These are phyloP conservation scores for Trematosphaeria pertusa DNA, from an alignment of 2,329 filamentous ascomycete species.

Conservation along the genomic window DNA sequence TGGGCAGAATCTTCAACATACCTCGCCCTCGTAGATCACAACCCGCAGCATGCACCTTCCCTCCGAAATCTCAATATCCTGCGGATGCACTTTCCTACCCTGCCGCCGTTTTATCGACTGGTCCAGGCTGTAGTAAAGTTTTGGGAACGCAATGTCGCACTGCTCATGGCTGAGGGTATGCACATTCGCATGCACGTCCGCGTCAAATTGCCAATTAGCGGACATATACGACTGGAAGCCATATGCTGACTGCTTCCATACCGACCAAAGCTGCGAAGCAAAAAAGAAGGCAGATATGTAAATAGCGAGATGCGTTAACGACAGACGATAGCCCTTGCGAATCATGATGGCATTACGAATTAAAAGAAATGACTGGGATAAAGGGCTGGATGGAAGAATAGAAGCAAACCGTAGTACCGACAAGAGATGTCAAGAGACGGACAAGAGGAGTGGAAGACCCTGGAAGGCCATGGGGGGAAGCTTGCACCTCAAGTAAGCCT, in stretches of 20 bases:
- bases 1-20: constrained; percentile 22
- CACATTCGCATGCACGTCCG: constrained; percentile 40
- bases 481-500: not conserved
- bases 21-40: constrained; percentile 40
- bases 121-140: constrained; percentile 39
- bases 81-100: constrained; percentile 32
- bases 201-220: constrained; percentile 31
- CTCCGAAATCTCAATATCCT: constrained; percentile 37
- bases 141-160: constrained; percentile 41
- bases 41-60: constrained; percentile 43
- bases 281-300: constrained; percentile 41
- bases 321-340: constrained; percentile 34
- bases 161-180: constrained; percentile 42
- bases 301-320: constrained; percentile 34
- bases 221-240: constrained; percentile 22
- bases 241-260: constrained; percentile 34
- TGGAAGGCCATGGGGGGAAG: not conserved
- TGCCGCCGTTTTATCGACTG: constrained; percentile 30
- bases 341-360: constrained; percentile 42
- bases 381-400: constrained; percentile 1
- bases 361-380: constrained; percentile 14
- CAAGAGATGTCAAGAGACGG: constrained; percentile 5
- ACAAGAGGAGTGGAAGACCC: constrained; percentile 2
- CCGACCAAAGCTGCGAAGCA: constrained; percentile 34
- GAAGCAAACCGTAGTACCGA: constrained; percentile 8